A percentile compares a stretch with the other conserved stretches of the same genome.
phyloP scores from a whole-genome alignment of 2,329 filamentous ascomycete species.

The Pseudophaeomoniella oleicola region DNA sequence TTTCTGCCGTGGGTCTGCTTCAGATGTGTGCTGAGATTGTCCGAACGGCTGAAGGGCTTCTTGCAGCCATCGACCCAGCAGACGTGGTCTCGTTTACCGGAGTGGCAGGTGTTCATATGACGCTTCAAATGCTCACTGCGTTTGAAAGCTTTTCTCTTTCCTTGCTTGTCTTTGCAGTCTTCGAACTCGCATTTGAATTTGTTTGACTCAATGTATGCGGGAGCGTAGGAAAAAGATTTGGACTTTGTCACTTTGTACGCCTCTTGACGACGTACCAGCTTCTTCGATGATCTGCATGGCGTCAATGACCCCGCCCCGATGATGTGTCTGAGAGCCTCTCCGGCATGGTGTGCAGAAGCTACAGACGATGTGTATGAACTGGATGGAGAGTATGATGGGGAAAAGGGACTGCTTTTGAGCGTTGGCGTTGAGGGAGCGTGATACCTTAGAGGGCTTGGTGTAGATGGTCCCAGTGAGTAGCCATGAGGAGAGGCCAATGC shows the following conservation, averaged over 20 bases:
- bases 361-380: not conserved
- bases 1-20: conserved; percentile 32
- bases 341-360: not conserved
- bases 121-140: conserved; percentile 34
- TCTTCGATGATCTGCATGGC: conserved; percentile 1
- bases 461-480: conserved; percentile 10
- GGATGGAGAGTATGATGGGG: conserved; percentile 3
- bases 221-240: not conserved
- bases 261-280: not conserved
- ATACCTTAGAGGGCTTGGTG: conserved; percentile 4
- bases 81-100: conserved; percentile 17
- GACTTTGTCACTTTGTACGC: not conserved
- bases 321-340: not conserved
- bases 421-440: not conserved
- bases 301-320: not conserved
- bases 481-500: conserved; percentile 7
- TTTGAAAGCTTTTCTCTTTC: conserved; percentile 31
- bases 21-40: conserved; percentile 31
- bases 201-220: conserved; percentile 8
- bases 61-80: conserved; percentile 30
- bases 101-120: conserved; percentile 32
- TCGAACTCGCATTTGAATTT: conserved; percentile 23
- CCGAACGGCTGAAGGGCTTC: conserved; percentile 24
- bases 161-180: conserved; percentile 21
- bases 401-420: conserved; percentile 6